Conservation (phyloP, 306 rosid species). For the Begonia peltatifolia region DNA sequence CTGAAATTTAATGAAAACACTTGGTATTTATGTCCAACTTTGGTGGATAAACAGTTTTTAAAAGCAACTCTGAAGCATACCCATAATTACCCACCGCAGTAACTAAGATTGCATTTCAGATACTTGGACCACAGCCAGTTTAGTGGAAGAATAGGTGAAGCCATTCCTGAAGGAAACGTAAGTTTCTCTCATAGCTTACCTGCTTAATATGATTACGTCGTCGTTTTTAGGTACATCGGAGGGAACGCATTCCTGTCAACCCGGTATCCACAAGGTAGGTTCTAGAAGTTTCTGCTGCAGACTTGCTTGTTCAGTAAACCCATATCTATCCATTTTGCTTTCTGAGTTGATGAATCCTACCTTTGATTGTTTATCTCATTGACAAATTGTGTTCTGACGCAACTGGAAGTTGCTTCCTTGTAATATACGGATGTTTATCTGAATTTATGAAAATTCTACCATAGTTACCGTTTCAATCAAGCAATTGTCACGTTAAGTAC, state of each 20-base stretch:
- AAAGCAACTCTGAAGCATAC: too few species aligned
- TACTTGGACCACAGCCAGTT: constrained; percentile 96
- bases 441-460: neutral
- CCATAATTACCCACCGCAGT: too few species aligned
- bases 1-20: neutral
- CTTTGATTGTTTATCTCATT: too few species aligned
- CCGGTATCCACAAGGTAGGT: too few species aligned
- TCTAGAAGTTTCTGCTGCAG: constrained; percentile 84
- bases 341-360: neutral
- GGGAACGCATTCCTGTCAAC: too few species aligned
- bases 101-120: constrained; percentile 15
- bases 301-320: constrained; percentile 50
- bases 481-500: neutral
- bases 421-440: too few species aligned
- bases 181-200: too few species aligned
- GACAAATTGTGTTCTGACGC: too few species aligned
- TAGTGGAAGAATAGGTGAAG: constrained; percentile 83
- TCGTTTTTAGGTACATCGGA: too few species aligned
- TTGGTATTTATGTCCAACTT: constrained; percentile 10
- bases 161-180: constrained; percentile 31
- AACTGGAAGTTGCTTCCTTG: too few species aligned
- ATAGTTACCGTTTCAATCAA: neutral
- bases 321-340: too few species aligned
- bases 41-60: constrained; percentile 30
- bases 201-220: too few species aligned